Evolutionary conservation across 1,284 basidiomycete genomes (phyloP), one percentile per base, ranked within the genome.

Genomic region (Leccinum glutinopallens): DNA sequence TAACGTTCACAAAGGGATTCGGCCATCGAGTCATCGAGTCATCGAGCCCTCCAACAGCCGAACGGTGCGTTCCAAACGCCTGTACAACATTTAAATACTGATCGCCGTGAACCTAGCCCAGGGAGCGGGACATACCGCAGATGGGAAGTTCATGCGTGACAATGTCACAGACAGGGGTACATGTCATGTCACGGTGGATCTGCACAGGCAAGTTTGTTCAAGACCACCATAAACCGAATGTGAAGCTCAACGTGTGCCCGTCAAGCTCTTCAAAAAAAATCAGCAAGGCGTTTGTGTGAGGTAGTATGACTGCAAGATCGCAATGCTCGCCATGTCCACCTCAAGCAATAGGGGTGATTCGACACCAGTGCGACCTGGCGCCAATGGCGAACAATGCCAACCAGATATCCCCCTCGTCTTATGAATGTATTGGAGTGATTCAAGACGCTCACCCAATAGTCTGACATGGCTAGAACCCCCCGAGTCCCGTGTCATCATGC

Each of bases 381-480:
- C 60, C 19, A 32, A 57, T n/a, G 19, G 55, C 55, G 7, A 37
- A 57, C 6, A 33, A 33, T 19, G 33, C 55, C 8, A 46, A 46
- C n/a, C 43, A n/a, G 43, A 19, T 37, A 13, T 35, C 55, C 55
- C 55, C 55, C 33, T 54, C 33, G 33, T 57, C 55, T 12, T 33
- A 68, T 73, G 69, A 71, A 69, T 70, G 65, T 59, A 61, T 60
- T 63, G 41, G 71, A 75, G 69, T 73, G 72, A 74, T 67, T 58
- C 71, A 74, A 75, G 72, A 71, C 73, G 71, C 72, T 73, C 72
- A 70, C 72, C 19, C 63, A 29, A 62, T 58, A 58, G 69, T 71
- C 10, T 73, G 71, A 74, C 66, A 53, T 59, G 65, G 59, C 61
- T 60, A 35, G 46, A 63, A 51, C 5, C n/a, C 25, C 43, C 43